phyloP scores from a whole-genome alignment of 2,329 filamentous ascomycete genomes.

The Colletotrichum sublineola region DNA sequence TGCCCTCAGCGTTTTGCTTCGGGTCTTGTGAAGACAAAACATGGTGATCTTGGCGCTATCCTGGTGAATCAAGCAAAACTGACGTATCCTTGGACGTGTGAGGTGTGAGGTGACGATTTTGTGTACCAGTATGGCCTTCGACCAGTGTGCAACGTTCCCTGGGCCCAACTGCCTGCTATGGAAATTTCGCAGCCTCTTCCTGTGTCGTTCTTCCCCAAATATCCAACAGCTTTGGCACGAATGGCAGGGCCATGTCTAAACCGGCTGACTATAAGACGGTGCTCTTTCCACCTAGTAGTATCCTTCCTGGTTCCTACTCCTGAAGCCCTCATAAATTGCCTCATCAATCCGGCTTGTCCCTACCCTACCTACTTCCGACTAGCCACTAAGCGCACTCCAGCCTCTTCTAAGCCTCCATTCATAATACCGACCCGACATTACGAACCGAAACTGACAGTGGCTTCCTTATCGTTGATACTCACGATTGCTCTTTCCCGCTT shows the following conservation, averaged over 20 bases:
- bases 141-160: neutral
- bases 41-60: neutral
- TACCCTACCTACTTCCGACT: neutral
- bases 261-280: neutral
- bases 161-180: neutral
- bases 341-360: neutral
- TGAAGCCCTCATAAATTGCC: neutral
- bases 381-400: neutral
- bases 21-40: constrained; percentile 1
- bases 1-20: neutral
- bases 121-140: neutral
- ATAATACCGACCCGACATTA: no score
- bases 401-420: neutral
- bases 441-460: neutral
- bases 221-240: neutral
- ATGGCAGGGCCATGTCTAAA: neutral
- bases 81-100: neutral
- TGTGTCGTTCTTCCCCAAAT: no score
- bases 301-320: neutral
- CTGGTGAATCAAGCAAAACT: neutral
- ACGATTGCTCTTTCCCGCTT: neutral
- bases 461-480: neutral
- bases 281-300: neutral
- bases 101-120: neutral
- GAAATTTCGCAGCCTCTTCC: neutral